These are phyloP conservation scores for Thalia dealbata DNA, from an alignment of 176 grass and related monocot species.

Conservation along the genomic window DNA sequence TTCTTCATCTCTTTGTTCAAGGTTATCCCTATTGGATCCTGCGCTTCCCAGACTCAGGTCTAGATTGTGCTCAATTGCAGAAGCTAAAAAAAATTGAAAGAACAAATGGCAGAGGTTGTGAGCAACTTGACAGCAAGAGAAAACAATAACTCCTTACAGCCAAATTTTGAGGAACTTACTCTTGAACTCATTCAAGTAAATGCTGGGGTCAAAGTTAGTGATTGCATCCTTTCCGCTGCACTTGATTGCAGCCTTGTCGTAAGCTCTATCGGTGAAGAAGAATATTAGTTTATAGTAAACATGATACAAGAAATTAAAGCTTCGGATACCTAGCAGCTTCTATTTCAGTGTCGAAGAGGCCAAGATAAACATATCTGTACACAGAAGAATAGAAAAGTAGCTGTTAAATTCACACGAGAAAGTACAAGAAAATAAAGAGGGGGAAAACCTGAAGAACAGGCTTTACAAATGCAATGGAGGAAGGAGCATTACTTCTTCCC, in stretches of 20 bases:
- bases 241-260: conserved; percentile 53
- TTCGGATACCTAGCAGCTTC: conserved; percentile 49
- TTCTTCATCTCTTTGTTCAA: neutral
- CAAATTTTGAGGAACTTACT: conserved; percentile 17
- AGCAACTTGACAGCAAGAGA: neutral
- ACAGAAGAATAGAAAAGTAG: neutral
- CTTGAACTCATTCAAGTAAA: conserved; percentile 16
- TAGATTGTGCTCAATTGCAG: conserved; percentile 32
- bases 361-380: conserved; percentile 61
- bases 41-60: conserved; percentile 49
- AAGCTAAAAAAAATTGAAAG: conserved; percentile 15
- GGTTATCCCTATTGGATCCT: conserved; percentile 12
- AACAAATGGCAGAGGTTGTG: neutral
- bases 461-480: neutral
- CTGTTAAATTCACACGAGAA: neutral
- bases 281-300: neutral
- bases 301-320: neutral
- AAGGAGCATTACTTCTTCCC: conserved; percentile 48
- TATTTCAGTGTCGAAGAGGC: conserved; percentile 58
- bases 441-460: neutral
- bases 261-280: conserved; percentile 30
- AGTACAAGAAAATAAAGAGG: no score
- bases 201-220: conserved; percentile 37
- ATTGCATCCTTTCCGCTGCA: conserved; percentile 37
- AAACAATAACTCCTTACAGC: neutral